Percentiles rank a stretch among this genome's conserved stretches.
phyloP scores from a whole-genome alignment of 2,329 filamentous ascomycete genomes.

The Westerdykella sp. region DNA sequence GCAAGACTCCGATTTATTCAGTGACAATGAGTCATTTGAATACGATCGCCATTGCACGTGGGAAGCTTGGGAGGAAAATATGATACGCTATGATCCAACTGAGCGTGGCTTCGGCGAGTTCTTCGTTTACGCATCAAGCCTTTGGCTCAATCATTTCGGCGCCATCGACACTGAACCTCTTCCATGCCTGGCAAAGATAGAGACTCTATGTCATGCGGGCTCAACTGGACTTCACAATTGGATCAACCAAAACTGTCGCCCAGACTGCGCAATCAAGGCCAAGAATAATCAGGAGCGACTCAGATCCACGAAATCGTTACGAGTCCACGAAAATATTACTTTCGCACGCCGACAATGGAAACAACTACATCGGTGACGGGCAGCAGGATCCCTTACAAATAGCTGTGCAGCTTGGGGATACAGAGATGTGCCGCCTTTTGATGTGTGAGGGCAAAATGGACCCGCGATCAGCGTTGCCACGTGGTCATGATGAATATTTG shows the following conservation, averaged over 20 bases:
- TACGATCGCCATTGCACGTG: constrained; percentile 7
- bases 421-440: constrained; percentile 6
- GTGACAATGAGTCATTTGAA: constrained; percentile 4
- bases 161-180: constrained; percentile 3
- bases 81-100: constrained; percentile 8
- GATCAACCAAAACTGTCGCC: constrained; percentile 7
- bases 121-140: constrained; percentile 9
- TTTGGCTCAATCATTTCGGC: constrained; percentile 9
- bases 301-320: neutral
- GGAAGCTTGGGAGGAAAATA: constrained; percentile 9
- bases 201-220: constrained; percentile 6
- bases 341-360: neutral
- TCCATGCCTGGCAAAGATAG: constrained; percentile 5
- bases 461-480: constrained; percentile 4
- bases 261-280: constrained; percentile 6
- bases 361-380: neutral
- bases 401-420: constrained; percentile 5
- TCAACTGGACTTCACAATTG: constrained; percentile 8
- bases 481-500: constrained; percentile 1
- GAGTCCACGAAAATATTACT: constrained; percentile 5
- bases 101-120: constrained; percentile 9
- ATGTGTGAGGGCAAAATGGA: constrained; percentile 5
- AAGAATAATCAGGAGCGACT: constrained; percentile 2
- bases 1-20: constrained; percentile 7
- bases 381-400: constrained; percentile 3